Base-by-base conservation (phyloP, 1,284 basidiomycete species). In the Rhodotorula sp. region DNA sequence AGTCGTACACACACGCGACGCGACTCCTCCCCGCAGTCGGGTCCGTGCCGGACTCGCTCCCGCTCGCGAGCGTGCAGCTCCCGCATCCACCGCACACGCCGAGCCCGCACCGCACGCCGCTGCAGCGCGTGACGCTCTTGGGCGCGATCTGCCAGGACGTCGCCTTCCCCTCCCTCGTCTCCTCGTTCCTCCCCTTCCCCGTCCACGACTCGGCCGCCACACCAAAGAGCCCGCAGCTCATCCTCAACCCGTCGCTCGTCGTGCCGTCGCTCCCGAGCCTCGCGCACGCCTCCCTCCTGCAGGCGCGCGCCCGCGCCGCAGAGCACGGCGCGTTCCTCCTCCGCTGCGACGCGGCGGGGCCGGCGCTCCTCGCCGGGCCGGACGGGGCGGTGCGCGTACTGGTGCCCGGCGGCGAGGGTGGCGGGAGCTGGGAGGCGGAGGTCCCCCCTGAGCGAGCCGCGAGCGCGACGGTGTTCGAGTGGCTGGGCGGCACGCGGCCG, bases 361-460 rank as follows among this genome's bases (percentile, higher is more conserved):
- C 39, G 22, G 9, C 27, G 3, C 57, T 55, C 1, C 6, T 70
- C 66, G 13, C 63, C 19, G 56, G 29, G 7, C 66, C 58, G 48
- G 51, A 58, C 13, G 70, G 68, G 3, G 61, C 39, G 32, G 46
- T 51, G 25, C 63, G 62, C 13, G 54, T 61, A 29, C 46, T 17
- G 53, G 64, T 29, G 1, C 39, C 19, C 6, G 67, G 59, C 10
- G 61, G 85, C 86, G 88, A 37, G 15, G 37, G 19, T 1, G 41
- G 88, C 32, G 63, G 44, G 39, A 62, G 66, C 27, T 70, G 64
- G 59, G 64, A 70, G 34, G 64, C 32, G 15, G 48, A 41, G 41
- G 13, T 59, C 29, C 41, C n/a, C 21, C 41, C 27, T 17, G 58
- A 12, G n/a, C 37, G 25, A 55, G 64, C 25, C 44, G 25, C 21